Base-by-base conservation (phyloP, 2,329 filamentous ascomycete genomes). In the Epichloe glyceriae region DNA sequence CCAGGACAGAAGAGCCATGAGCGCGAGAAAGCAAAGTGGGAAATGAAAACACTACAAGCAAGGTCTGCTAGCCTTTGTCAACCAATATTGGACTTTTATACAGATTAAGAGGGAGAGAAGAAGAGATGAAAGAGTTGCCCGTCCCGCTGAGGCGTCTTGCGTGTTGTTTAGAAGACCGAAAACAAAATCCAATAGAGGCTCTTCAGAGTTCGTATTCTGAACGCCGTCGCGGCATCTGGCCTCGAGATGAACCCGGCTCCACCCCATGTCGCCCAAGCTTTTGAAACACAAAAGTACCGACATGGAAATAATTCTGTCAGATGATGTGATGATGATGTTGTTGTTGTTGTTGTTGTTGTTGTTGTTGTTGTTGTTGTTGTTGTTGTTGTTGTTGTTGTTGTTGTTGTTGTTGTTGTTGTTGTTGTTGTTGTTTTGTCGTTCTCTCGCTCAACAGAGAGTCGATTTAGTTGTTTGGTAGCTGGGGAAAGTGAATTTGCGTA, bases 401-500 rank as follows among this genome's bases (percentile, higher is more conserved):
- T n/a, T 30, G 26, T 10, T 30, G 30, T 1, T 11, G 26, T 30
- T 30, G n/a, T n/a, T 30, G 26, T 10, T 30, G 30, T 1, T 11
- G 26, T 30, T 30, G 10, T 26, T 34, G 12, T 20, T 7, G 40
- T 35, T 10, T 35, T 19, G 7, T 20, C 2, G n/a, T 20, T 8
- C 17, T 15, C 12, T 14, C 38, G 34, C 34, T 38, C 34, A 3
- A 26, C 17, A 4, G 7, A 26, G 5, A n/a, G 19, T 1, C 15
- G 8, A 15, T 37, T 37, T 37, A 47, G 37, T 50, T 46, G 33
- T 53, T 58, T 26, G 47, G 49, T 53, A 60, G 51, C 52, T 59
- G 55, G 4, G 64, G 61, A 3, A 61, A 35, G 40, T 62, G 59
- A 30, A 62, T 46, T 33, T 57, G 56, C 20, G 58, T 53, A 19